Evolutionary conservation across 306 rosid genomes (phyloP).

Genomic region (Gillenia trifoliata): DNA sequence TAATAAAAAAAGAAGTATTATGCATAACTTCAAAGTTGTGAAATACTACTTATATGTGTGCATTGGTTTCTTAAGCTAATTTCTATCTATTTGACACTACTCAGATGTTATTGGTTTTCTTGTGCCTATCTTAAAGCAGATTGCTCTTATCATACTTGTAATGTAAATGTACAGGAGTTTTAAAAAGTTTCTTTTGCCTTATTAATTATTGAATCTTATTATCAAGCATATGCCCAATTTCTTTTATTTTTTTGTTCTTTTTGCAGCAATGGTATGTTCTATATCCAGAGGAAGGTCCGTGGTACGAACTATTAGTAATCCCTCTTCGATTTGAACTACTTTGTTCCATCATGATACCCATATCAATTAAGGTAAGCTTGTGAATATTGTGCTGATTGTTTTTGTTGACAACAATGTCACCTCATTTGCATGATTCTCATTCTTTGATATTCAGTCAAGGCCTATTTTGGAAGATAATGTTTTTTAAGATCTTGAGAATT

Average conservation of each 20-base stretch:
- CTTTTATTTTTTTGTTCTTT: conserved; percentile 4
- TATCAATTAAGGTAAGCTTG: conserved; percentile 86
- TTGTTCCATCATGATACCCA: conserved; percentile 99
- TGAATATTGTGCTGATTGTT: neutral
- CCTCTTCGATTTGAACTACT: conserved; percentile 98
- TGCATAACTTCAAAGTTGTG: neutral
- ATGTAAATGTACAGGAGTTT: neutral
- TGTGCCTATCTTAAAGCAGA: neutral
- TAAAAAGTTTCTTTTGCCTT: neutral
- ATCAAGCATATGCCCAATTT: conserved; percentile 14
- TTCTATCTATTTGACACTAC: neutral
- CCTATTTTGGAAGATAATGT: neutral
- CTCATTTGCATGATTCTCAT: conserved; percentile 10
- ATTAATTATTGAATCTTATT: conserved; percentile 1
- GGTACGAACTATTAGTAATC: conserved; percentile 91
- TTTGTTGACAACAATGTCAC: conserved; percentile 13
- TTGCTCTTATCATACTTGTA: neutral
- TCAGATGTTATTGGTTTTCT: neutral
- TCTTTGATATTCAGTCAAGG: neutral
- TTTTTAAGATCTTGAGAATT: neutral
- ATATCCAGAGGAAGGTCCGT: conserved; percentile 84
- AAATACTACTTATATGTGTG: neutral
- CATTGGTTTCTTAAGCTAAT: neutral
- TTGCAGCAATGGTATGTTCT: conserved; percentile 88
- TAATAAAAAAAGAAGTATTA: neutral